Conservation (phyloP, 768 basidiomycete species). For the Termitomyces heimii region DNA sequence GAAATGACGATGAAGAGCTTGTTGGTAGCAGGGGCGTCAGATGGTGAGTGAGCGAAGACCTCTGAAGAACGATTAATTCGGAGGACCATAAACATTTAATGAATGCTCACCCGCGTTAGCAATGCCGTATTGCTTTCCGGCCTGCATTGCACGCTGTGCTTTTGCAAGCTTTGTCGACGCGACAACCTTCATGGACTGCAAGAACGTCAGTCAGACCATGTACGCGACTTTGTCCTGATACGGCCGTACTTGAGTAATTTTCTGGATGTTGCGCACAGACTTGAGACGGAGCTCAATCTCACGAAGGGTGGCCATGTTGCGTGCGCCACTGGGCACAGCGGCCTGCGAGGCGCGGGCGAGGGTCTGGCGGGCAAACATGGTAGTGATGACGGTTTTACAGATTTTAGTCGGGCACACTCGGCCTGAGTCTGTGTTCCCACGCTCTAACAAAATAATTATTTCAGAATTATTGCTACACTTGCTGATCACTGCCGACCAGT, state of each 20-base stretch:
- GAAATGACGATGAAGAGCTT: conserved; percentile 94
- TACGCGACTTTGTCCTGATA: not conserved
- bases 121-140: conserved; percentile 88
- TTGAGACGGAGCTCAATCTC: conserved; percentile 96
- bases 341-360: conserved; percentile 34
- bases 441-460: not conserved
- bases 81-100: not conserved
- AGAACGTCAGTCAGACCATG: conserved; percentile 1
- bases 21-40: conserved; percentile 63
- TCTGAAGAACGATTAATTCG: conserved; percentile 38
- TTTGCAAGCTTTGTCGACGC: conserved; percentile 95
- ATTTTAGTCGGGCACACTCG: conserved; percentile 35
- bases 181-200: conserved; percentile 98
- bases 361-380: conserved; percentile 43
- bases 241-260: conserved; percentile 89
- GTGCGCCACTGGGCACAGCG: conserved; percentile 47
- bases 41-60: conserved; percentile 75
- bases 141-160: conserved; percentile 89
- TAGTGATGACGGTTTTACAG: conserved; percentile 13
- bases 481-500: conserved; percentile 16
- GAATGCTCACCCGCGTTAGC: conserved; percentile 75
- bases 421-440: conserved; percentile 7
- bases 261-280: conserved; percentile 97
- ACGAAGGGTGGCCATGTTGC: conserved; percentile 95
- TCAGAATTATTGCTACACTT: not conserved